Conservation (phyloP, 805 yeast species). For the Barnettozyma pratensis region DNA sequence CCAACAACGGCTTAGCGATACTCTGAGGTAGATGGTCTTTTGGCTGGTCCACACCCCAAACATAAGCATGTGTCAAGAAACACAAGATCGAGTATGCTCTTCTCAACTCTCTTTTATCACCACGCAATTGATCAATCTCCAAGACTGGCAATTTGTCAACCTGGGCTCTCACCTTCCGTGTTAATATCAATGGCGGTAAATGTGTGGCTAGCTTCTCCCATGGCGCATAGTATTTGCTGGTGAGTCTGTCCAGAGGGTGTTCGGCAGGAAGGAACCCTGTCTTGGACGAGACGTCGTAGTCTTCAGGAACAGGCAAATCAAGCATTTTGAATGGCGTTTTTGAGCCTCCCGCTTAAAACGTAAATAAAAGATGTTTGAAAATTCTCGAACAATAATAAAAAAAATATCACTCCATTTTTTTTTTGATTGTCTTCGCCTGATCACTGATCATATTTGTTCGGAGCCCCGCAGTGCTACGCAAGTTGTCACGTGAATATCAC, state of each 20-base stretch:
- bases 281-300: slow-evolving; percentile 63
- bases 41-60: slow-evolving; percentile 75
- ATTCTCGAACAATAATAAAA: background rate
- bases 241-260: slow-evolving; percentile 55
- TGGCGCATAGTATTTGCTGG: slow-evolving; percentile 56
- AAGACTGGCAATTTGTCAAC: slow-evolving; percentile 65
- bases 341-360: slow-evolving; percentile 28
- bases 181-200: slow-evolving; percentile 69
- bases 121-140: slow-evolving; percentile 35
- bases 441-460: too few relatives aligned
- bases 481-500: background rate
- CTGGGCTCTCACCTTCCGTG: slow-evolving; percentile 53
- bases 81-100: slow-evolving; percentile 79
- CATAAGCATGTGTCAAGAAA: slow-evolving; percentile 81
- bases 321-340: slow-evolving; percentile 64
- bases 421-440: too few relatives aligned
- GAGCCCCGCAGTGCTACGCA: too few relatives aligned
- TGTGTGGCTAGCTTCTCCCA: slow-evolving; percentile 73
- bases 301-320: slow-evolving; percentile 46
- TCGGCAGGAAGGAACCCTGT: slow-evolving; percentile 78
- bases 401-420: background rate
- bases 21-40: slow-evolving; percentile 58
- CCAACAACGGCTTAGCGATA: slow-evolving; percentile 66
- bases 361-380: background rate
- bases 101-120: slow-evolving; percentile 48